A percentile compares a stretch with the other conserved stretches of the same genome.
Evolutionary conservation across 345 rosid genomes (phyloP).

Genomic region (Salix viminalis): DNA sequence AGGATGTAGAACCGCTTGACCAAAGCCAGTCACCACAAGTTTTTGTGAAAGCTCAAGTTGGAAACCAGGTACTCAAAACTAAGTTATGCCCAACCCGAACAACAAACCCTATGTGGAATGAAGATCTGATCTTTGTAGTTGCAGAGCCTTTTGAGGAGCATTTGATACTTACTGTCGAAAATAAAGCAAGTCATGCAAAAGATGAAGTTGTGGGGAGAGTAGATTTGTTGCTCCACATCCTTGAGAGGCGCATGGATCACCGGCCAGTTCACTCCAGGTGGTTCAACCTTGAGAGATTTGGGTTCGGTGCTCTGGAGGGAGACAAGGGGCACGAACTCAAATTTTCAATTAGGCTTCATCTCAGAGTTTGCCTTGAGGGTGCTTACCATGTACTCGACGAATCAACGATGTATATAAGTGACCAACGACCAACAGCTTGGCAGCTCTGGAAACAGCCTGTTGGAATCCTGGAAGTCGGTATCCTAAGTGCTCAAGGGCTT

Average conservation of each 20-base stretch:
- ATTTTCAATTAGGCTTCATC: constrained; percentile 31
- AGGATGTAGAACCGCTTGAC: constrained; percentile 28
- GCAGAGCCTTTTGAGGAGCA: constrained; percentile 34
- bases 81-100: constrained; percentile 25
- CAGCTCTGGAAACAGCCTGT: constrained; percentile 31
- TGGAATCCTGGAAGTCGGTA: constrained; percentile 30
- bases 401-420: constrained; percentile 30
- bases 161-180: constrained; percentile 24
- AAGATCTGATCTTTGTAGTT: constrained; percentile 29
- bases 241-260: constrained; percentile 31
- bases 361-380: constrained; percentile 32
- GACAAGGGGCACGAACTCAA: constrained; percentile 28
- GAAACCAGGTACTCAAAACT: constrained; percentile 27
- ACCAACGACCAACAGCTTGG: constrained; percentile 27
- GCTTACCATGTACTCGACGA: constrained; percentile 34
- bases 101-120: constrained; percentile 28
- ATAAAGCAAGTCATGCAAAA: constrained; percentile 15
- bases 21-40: constrained; percentile 20
- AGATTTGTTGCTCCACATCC: constrained; percentile 12
- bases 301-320: constrained; percentile 25
- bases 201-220: constrained; percentile 24
- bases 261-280: constrained; percentile 25
- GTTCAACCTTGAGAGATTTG: constrained; percentile 28
- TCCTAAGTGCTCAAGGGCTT: constrained; percentile 33
- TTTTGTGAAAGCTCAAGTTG: constrained; percentile 29